Percentiles rank a stretch among this genome's conserved stretches.
phyloP scores from a whole-genome alignment of 2,329 filamentous ascomycete species.

The Phialophora chinensis region DNA sequence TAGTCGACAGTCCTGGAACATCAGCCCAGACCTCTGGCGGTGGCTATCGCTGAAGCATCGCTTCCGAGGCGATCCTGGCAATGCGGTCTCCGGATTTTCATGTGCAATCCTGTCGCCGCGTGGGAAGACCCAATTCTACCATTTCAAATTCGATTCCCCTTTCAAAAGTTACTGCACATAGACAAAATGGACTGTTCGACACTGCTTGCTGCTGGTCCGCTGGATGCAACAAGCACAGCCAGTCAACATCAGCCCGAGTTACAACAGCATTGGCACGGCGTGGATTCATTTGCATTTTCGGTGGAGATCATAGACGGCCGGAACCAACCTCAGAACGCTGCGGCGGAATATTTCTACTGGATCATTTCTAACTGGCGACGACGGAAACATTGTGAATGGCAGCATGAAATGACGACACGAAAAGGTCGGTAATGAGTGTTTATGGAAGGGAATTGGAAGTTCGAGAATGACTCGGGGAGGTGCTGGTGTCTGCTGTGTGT shows the following conservation, averaged over 20 bases:
- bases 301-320: slow-evolving; percentile 12
- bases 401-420: slow-evolving; percentile 8
- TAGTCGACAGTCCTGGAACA: slow-evolving; percentile 15
- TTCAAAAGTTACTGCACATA: slow-evolving; percentile 25
- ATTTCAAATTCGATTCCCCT: neutral
- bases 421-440: slow-evolving; percentile 1
- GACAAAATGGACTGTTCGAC: slow-evolving; percentile 10
- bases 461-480: slow-evolving; percentile 4
- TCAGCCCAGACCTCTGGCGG: neutral
- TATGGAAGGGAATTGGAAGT: slow-evolving; percentile 9
- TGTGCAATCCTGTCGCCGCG: neutral
- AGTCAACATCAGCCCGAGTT: slow-evolving; percentile 1
- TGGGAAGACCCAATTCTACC: neutral
- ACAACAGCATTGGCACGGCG: slow-evolving; percentile 26
- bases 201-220: slow-evolving; percentile 2
- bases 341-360: slow-evolving; percentile 11
- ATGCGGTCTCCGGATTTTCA: neutral
- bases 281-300: slow-evolving; percentile 27
- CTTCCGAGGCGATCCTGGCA: neutral
- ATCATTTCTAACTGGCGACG: slow-evolving; percentile 9
- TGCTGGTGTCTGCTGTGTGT: neutral
- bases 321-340: neutral
- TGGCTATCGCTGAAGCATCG: slow-evolving; percentile 15
- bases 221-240: neutral
- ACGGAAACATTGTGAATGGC: slow-evolving; percentile 5